A percentile compares a stretch with the other conserved stretches of the same genome.
Evolutionary conservation across 495 filamentous ascomycete species (phyloP).

Genomic region (Penicillium silybi): DNA sequence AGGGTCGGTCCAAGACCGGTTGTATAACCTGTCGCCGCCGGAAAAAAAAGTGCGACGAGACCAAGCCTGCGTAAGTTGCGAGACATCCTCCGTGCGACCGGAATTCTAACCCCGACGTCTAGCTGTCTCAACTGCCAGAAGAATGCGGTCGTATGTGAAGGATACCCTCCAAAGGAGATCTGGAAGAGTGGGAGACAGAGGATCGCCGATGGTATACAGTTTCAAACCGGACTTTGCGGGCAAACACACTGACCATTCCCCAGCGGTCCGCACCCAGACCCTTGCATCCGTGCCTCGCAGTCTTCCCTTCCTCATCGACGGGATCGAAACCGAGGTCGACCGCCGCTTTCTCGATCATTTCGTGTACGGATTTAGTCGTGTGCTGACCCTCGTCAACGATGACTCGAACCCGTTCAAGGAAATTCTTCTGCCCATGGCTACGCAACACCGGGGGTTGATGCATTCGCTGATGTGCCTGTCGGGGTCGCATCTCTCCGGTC

Average conservation of each 20-base stretch:
- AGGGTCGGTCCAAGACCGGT: conserved; percentile 89
- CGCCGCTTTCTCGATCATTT: conserved; percentile 84
- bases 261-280: conserved; percentile 36
- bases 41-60: conserved; percentile 97
- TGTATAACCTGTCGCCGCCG: conserved; percentile 88
- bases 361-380: conserved; percentile 71
- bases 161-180: conserved; percentile 81
- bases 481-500: conserved; percentile 67
- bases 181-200: conserved; percentile 84
- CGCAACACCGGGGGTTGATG: conserved; percentile 82
- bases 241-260: conserved; percentile 12
- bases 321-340: conserved; percentile 81
- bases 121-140: conserved; percentile 86
- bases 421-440: conserved; percentile 80
- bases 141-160: conserved; percentile 89
- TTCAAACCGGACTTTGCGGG: conserved; percentile 1
- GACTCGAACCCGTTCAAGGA: conserved; percentile 86
- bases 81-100: neutral
- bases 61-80: conserved; percentile 64
- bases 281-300: conserved; percentile 48
- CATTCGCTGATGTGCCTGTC: conserved; percentile 86
- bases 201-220: conserved; percentile 64
- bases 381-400: conserved; percentile 79
- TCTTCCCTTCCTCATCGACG: conserved; percentile 76
- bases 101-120: neutral